Conservation (phyloP, 2,329 filamentous ascomycete genomes). For the Colletotrichum kahawae region DNA sequence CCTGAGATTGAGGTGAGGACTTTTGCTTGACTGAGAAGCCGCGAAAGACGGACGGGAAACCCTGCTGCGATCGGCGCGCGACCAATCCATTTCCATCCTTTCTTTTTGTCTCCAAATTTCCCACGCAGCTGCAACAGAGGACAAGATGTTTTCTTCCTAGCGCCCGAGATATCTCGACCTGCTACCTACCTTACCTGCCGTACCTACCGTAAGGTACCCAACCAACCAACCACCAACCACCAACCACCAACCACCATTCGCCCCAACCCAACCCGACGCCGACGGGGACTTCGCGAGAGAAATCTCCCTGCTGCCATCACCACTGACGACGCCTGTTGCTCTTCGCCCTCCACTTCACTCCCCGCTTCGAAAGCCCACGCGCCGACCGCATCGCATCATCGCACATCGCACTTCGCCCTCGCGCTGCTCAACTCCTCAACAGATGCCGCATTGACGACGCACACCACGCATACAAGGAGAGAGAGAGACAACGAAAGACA, state of each 20-base stretch:
- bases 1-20: too few species aligned
- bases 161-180: neutral
- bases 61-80: slow-evolving; percentile 13
- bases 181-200: neutral
- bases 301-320: neutral
- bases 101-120: slow-evolving; percentile 21
- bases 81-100: slow-evolving; percentile 20
- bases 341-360: neutral
- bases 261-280: neutral
- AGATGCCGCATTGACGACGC: neutral
- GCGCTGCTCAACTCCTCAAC: neutral
- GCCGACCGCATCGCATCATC: neutral
- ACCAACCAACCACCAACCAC: neutral
- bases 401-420: neutral
- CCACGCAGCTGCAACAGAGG: slow-evolving; percentile 13
- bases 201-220: too few species aligned
- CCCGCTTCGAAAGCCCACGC: neutral
- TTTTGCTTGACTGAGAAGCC: neutral
- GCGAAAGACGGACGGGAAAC: neutral
- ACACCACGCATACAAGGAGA: neutral
- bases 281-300: neutral
- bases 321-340: neutral
- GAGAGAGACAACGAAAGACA: neutral
- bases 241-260: neutral
- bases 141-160: slow-evolving; percentile 21